Evolutionary conservation across 257 asterid genomes (phyloP).

Genomic region (Solanum appendiculatum): DNA sequence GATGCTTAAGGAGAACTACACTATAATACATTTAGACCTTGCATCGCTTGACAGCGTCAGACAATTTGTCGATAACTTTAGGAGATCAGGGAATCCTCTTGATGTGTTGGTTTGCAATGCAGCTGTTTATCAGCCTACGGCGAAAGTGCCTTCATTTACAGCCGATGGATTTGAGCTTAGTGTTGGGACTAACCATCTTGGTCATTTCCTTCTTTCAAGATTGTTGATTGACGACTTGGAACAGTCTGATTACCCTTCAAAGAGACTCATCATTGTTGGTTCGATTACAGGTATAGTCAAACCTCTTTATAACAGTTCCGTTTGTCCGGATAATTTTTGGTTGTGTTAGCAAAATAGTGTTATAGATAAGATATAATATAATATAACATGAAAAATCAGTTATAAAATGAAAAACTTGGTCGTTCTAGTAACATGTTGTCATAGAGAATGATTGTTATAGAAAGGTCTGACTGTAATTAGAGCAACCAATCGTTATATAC

Average conservation of each 20-base stretch:
- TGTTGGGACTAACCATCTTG: constrained; percentile 84
- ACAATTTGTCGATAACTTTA: constrained; percentile 66
- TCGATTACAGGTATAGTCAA: constrained; percentile 62
- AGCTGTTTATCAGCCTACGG: constrained; percentile 78
- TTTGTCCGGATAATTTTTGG: neutral
- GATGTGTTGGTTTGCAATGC: constrained; percentile 92
- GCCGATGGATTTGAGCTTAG: constrained; percentile 92
- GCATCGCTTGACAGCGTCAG: constrained; percentile 79
- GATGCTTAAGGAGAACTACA: constrained; percentile 61
- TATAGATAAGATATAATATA: neutral
- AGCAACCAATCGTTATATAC: neutral
- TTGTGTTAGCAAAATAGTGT: neutral
- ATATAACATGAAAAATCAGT: neutral
- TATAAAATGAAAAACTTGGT: neutral
- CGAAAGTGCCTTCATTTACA: constrained; percentile 64
- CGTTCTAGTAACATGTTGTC: neutral
- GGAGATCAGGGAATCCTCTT: constrained; percentile 45
- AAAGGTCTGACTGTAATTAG: neutral
- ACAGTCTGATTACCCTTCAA: constrained; percentile 67
- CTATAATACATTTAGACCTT: constrained; percentile 78
- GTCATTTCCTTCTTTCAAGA: constrained; percentile 80
- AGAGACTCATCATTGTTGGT: constrained; percentile 83
- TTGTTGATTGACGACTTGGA: constrained; percentile 73
- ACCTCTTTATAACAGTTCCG: neutral
- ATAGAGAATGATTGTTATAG: too few species aligned